Conservation (phyloP, 371 early-diverging fungal genomes). For the Blakeslea trispora region DNA sequence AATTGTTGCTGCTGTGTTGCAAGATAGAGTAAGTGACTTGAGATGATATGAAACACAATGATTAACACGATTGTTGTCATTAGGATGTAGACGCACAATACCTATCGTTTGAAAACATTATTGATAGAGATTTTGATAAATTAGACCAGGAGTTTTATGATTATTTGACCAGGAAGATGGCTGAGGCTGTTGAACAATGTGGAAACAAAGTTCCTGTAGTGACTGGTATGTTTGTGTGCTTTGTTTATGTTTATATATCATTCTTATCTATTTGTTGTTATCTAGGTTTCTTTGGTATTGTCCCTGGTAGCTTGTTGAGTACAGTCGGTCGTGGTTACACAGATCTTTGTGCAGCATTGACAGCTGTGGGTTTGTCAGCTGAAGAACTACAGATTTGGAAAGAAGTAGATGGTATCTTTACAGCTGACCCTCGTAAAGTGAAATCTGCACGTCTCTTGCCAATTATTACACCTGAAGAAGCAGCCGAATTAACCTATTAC, state of each 20-base stretch:
- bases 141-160: constrained; percentile 94
- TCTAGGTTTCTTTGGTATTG: constrained; percentile 91
- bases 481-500: constrained; percentile 97
- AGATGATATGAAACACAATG: background rate
- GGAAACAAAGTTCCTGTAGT: constrained; percentile 83
- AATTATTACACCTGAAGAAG: constrained; percentile 96
- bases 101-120: constrained; percentile 82
- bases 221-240: constrained; percentile 55
- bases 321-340: constrained; percentile 98
- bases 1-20: constrained; percentile 83
- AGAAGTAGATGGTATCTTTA: constrained; percentile 98
- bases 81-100: constrained; percentile 84
- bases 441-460: constrained; percentile 84
- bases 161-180: constrained; percentile 75
- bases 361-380: constrained; percentile 87
- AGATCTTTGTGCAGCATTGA: constrained; percentile 94
- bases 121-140: constrained; percentile 77
- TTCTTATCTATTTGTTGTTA: background rate
- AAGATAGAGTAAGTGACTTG: constrained; percentile 54
- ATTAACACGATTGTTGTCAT: constrained; percentile 3
- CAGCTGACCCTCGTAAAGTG: constrained; percentile 98
- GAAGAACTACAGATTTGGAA: constrained; percentile 98
- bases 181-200: constrained; percentile 61
- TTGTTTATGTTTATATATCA: too few species aligned
- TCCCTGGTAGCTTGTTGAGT: constrained; percentile 89